phyloP scores from a whole-genome alignment of 257 asterid genomes.

The Scutellaria minor region DNA sequence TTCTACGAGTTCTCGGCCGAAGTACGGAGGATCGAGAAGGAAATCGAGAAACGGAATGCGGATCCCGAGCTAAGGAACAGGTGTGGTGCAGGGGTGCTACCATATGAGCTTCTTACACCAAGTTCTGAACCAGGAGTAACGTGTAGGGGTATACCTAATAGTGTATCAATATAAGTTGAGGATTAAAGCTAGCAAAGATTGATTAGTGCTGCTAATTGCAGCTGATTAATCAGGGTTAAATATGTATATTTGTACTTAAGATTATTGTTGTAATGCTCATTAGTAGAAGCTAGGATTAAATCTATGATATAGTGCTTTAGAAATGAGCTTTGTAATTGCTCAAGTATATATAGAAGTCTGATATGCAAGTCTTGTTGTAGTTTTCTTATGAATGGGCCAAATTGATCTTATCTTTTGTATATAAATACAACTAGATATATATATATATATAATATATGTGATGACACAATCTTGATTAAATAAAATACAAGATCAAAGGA shows the following conservation, averaged over 20 bases:
- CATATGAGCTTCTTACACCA: conserved; percentile 92
- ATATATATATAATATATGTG: too few species aligned
- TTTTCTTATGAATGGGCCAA: not conserved
- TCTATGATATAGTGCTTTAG: conserved; percentile 22
- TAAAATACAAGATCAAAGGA: too few species aligned
- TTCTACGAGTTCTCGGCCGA: conserved; percentile 77
- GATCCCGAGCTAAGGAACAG: conserved; percentile 58
- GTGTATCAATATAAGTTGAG: conserved; percentile 74
- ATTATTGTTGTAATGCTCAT: not conserved
- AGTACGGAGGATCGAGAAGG: conserved; percentile 66
- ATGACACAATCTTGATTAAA: too few species aligned
- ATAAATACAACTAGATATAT: too few species aligned
- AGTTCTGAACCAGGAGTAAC: conserved; percentile 94
- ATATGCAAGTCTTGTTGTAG: conserved; percentile 8
- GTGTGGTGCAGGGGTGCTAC: conserved; percentile 96
- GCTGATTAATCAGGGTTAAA: conserved; percentile 27
- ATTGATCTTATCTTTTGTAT: not conserved
- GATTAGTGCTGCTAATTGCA: conserved; percentile 18
- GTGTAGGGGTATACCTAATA: conserved; percentile 93
- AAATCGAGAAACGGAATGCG: conserved; percentile 66
- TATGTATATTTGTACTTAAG: conserved; percentile 41
- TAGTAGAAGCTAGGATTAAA: conserved; percentile 25
- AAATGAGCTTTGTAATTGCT: conserved; percentile 38
- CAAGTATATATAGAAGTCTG: conserved; percentile 27
- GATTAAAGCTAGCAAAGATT: not conserved